A percentile compares a stretch with the other conserved stretches of the same genome.
phyloP scores from a whole-genome alignment of 345 rosid species.

The Turnera subulata region DNA sequence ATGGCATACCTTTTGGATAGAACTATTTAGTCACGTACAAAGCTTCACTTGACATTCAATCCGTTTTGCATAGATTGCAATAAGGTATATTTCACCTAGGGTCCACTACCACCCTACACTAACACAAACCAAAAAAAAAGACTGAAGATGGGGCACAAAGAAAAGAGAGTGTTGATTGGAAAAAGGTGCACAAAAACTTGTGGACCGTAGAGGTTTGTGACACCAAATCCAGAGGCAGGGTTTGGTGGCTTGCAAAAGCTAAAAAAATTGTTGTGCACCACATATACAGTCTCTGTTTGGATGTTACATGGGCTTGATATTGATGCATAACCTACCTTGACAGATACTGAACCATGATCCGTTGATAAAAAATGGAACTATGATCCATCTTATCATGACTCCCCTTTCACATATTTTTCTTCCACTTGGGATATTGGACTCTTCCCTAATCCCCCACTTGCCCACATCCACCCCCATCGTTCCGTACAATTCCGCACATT shows the following conservation, averaged over 20 bases:
- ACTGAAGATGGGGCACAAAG: no score
- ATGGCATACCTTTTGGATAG: no score
- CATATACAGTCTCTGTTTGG: no score
- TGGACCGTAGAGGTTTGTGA: slow-evolving; percentile 7
- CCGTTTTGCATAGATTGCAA: no score
- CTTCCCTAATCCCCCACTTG: background rate
- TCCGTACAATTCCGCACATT: background rate
- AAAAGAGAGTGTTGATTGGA: no score
- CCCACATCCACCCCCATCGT: background rate
- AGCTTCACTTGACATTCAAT: no score
- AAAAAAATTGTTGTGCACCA: background rate
- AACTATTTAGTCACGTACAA: no score
- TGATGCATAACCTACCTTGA: background rate
- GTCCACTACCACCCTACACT: background rate
- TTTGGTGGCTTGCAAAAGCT: slow-evolving; percentile 11
- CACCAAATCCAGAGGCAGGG: background rate
- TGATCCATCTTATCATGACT: slow-evolving; percentile 19
- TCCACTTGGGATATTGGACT: background rate
- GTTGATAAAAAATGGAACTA: no score
- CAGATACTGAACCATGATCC: slow-evolving; percentile 10
- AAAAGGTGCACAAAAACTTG: background rate
- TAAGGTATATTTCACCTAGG: background rate
- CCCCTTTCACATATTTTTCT: background rate
- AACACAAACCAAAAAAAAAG: slow-evolving; percentile 11
- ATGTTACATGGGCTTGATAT: background rate